Base-by-base conservation (phyloP, 1,284 basidiomycete species). In the Sphaerobolus stellatus region DNA sequence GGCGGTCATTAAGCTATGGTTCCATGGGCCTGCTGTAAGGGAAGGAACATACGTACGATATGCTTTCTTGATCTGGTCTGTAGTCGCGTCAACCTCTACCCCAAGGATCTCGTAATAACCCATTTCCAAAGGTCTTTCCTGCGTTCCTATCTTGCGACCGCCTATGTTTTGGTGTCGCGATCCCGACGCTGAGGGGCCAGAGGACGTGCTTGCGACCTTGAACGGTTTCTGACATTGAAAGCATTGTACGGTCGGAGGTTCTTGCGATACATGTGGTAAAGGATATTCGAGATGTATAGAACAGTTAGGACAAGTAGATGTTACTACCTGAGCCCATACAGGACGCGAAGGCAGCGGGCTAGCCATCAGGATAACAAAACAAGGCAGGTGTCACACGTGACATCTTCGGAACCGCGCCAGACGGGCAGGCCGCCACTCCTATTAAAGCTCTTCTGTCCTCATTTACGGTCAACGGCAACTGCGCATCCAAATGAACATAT, bases 41-140 rank as follows among this genome's bases (percentile, higher is more conserved):
- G 49, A 31, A 40, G 48, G 38, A 57, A 50, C 43, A 20, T 46
- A 73, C 86, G 59, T 65, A 87, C 89, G 83, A 74, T 99, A 99
- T 2, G 96, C 92, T 71, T 94, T 97, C 78, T 98, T 98, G 68
- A 99, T 84, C 56, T 96, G 92, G 13, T 92, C 91, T 2, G 81
- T 79, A 14, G 87, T 87, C 4, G 92, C 92, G 54, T 82, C 79
- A 13, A 90, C 77, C 0, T 86, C 71, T 0, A 96, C 79, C 5
- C 89, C 90, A 3, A 96, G 77, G 28, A 90, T 77, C 65, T 94
- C 92, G 65, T 95, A 95, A 70, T 94, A 95, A 14, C 82, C 87
- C 18, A 89, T 92, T 68, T 96, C 94, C 41, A 97, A 74, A 2
- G 94, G 94, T 59, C 86, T 81, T 61, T 93, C 91, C 71, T 97